These are phyloP conservation scores for Dalbergia oliveri DNA, from an alignment of 306 rosid genomes.

Conservation along the genomic window DNA sequence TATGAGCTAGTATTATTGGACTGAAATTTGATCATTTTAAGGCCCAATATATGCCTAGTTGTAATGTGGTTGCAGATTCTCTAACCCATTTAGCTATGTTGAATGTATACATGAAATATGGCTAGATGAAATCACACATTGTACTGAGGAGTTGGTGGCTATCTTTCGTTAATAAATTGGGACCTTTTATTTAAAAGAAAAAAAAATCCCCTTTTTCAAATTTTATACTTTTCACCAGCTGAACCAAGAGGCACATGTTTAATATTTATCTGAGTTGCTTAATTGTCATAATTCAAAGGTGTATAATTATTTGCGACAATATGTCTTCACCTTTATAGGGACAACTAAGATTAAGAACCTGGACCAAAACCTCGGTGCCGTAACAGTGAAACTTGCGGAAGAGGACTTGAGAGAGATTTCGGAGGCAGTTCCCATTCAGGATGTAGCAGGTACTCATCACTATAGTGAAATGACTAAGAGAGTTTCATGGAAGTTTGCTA, in stretches of 20 bases:
- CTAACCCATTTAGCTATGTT: slow-evolving; percentile 24
- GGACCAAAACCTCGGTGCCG: slow-evolving; percentile 63
- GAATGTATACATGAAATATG: no score
- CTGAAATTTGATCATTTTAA: slow-evolving; percentile 25
- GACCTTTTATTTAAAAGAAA: no score
- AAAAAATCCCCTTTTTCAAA: neutral
- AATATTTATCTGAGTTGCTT: neutral
- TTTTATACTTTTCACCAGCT: neutral
- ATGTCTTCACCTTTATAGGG: slow-evolving; percentile 48
- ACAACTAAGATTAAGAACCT: slow-evolving; percentile 77
- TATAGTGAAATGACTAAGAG: neutral
- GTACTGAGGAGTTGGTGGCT: no score
- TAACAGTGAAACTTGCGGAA: slow-evolving; percentile 57
- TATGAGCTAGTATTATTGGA: no score
- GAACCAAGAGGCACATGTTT: neutral
- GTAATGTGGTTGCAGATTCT: no score
- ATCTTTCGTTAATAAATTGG: neutral
- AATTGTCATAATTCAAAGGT: neutral
- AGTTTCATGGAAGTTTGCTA: slow-evolving; percentile 54
- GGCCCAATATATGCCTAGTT: no score
- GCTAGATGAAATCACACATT: no score
- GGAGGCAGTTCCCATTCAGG: slow-evolving; percentile 57
- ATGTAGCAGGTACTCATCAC: slow-evolving; percentile 61
- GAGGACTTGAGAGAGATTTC: slow-evolving; percentile 57
- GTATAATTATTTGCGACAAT: neutral